Conservation (phyloP, 345 rosid species). For the thale cress (Arabidopsis thaliana) region TAIR10.1 NC_003071.7:18889501-18890000, state of each 20-base stretch:
- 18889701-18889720: neutral
- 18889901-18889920: too few species aligned
- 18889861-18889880: too few species aligned
- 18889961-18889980: too few species aligned
- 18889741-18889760: constrained; percentile 18
- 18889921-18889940: too few species aligned
- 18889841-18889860: too few species aligned
- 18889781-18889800: constrained; percentile 14
- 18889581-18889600: constrained; percentile 38
- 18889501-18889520: constrained; percentile 15
- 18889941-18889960: too few species aligned
- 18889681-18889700: neutral
- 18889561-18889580: constrained; percentile 35
- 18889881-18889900: too few species aligned
- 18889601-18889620: constrained; percentile 35
- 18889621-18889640: constrained; percentile 37
- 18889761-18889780: constrained; percentile 1
- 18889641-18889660: constrained; percentile 40
- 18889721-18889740: constrained; percentile 28
- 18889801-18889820: constrained; percentile 26
- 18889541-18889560: constrained; percentile 8
- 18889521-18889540: too few species aligned
- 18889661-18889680: neutral
- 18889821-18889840: neutral
- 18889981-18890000: too few species aligned